These are phyloP conservation scores for Fusarium sp. DNA, from an alignment of 2,329 filamentous ascomycete species.

Conservation along the genomic window DNA sequence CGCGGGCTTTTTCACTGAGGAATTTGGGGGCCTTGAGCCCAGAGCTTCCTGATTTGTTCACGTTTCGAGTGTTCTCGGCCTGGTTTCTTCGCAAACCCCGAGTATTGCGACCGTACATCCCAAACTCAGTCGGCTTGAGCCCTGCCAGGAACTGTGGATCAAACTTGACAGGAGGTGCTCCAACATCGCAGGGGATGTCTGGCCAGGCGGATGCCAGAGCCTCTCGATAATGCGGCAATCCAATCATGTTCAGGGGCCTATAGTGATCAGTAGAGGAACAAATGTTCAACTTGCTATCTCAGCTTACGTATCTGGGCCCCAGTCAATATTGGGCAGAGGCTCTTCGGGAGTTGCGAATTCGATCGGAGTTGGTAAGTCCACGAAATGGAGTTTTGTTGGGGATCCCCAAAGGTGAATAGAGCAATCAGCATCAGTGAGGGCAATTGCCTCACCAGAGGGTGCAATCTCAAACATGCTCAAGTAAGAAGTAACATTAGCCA, in stretches of 20 bases:
- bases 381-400: conserved; percentile 84
- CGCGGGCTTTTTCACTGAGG: conserved; percentile 88
- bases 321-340: conserved; percentile 68
- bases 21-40: conserved; percentile 83
- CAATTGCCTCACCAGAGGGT: conserved; percentile 85
- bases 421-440: conserved; percentile 79
- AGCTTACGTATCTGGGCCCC: conserved; percentile 73
- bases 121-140: conserved; percentile 77
- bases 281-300: no score
- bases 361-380: conserved; percentile 78
- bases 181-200: conserved; percentile 83
- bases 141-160: conserved; percentile 74
- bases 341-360: conserved; percentile 77
- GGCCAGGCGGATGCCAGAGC: conserved; percentile 89
- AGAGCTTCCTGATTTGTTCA: conserved; percentile 67
- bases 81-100: conserved; percentile 81
- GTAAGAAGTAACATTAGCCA: conserved; percentile 78
- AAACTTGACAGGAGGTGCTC: conserved; percentile 78
- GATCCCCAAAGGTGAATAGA: conserved; percentile 89
- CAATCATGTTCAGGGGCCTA: conserved; percentile 82
- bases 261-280: background rate
- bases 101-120: conserved; percentile 80
- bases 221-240: conserved; percentile 94
- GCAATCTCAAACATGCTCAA: conserved; percentile 86
- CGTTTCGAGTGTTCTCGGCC: conserved; percentile 75